Percentiles rank a stretch among this genome's conserved stretches.
Conservation (phyloP, 352 stramenopile species). For the Phytophthora uliginosa region DNA sequence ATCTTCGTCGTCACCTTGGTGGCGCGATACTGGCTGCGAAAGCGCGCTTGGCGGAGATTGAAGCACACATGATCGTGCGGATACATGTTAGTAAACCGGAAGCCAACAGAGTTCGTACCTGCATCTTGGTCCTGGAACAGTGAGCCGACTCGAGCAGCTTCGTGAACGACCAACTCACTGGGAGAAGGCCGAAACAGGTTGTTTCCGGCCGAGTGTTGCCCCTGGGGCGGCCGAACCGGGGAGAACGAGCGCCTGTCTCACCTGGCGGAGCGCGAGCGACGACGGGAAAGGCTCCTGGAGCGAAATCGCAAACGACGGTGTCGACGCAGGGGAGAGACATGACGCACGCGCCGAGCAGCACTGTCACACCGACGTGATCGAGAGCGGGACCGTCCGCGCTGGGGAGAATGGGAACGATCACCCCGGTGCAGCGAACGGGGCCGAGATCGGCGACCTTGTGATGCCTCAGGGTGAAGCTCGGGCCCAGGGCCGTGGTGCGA, state of each 20-base stretch:
- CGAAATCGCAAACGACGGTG: not conserved
- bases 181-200: constrained; percentile 4
- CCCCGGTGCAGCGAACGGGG: too few relatives aligned
- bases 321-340: too few relatives aligned
- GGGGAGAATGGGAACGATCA: too few relatives aligned
- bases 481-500: too few relatives aligned
- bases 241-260: not conserved
- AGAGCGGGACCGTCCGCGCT: too few relatives aligned
- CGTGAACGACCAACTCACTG: not conserved
- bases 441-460: too few relatives aligned
- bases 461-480: too few relatives aligned
- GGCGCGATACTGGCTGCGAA: not conserved
- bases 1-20: not conserved
- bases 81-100: not conserved
- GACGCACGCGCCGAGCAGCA: too few relatives aligned
- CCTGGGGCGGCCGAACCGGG: not conserved
- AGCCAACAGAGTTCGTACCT: not conserved
- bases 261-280: too few relatives aligned
- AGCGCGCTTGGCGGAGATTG: not conserved
- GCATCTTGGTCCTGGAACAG: not conserved
- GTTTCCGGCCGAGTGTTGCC: constrained; percentile 2
- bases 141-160: not conserved
- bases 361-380: too few relatives aligned
- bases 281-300: not conserved
- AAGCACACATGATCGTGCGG: not conserved